phyloP scores from a whole-genome alignment of 306 rosid genomes.

The Fagus sylvatica region DNA sequence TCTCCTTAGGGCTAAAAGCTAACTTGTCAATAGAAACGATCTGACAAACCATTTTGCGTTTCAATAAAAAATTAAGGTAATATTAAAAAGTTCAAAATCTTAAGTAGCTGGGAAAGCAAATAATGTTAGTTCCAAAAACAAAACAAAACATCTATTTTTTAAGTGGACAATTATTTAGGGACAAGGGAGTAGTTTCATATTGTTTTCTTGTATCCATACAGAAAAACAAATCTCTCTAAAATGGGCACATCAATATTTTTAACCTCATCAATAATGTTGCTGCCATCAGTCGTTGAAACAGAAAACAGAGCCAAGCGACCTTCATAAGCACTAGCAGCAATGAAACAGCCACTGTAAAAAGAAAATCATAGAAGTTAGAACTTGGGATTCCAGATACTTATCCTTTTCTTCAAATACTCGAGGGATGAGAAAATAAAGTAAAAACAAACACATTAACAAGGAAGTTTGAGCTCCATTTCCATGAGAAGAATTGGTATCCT shows the following conservation, averaged over 20 bases:
- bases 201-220: slow-evolving; percentile 9
- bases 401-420: slow-evolving; percentile 8
- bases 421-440: slow-evolving; percentile 2
- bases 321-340: slow-evolving; percentile 90
- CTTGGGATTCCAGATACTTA: slow-evolving; percentile 14
- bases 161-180: background rate
- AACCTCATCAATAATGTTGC: slow-evolving; percentile 81
- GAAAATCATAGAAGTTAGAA: slow-evolving; percentile 27
- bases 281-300: slow-evolving; percentile 59
- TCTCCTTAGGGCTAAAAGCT: no score
- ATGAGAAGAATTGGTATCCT: background rate
- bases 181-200: background rate
- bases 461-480: background rate
- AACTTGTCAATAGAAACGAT: no score
- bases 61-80: background rate
- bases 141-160: background rate
- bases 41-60: background rate
- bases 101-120: background rate
- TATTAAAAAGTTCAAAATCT: background rate
- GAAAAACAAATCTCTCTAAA: slow-evolving; percentile 22
- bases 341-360: slow-evolving; percentile 86
- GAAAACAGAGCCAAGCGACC: slow-evolving; percentile 78
- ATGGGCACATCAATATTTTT: slow-evolving; percentile 19
- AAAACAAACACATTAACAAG: background rate
- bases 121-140: background rate